phyloP scores from a whole-genome alignment of 2,329 filamentous ascomycete genomes.

The Microcyclosporella mali region DNA sequence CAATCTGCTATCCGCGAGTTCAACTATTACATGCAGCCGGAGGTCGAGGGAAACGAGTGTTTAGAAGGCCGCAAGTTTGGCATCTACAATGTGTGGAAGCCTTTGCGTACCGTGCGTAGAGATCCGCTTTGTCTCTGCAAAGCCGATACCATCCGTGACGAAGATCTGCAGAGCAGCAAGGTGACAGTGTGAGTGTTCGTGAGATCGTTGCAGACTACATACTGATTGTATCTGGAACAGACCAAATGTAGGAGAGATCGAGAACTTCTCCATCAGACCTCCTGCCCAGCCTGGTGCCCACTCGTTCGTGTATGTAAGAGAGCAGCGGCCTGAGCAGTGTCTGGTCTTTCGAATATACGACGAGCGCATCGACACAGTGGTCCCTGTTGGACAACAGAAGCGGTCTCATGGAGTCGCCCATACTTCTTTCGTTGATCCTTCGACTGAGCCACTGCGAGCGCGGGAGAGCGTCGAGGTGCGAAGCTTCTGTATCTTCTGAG shows the following conservation, averaged over 20 bases:
- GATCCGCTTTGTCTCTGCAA: slow-evolving; percentile 17
- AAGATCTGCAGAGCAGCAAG: slow-evolving; percentile 11
- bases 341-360: slow-evolving; percentile 16
- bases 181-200: not conserved
- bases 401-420: slow-evolving; percentile 14
- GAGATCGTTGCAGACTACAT: not conserved
- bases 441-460: slow-evolving; percentile 10
- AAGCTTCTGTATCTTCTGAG: slow-evolving; percentile 16
- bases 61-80: slow-evolving; percentile 10
- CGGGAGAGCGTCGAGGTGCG: slow-evolving; percentile 16
- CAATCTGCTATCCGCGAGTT: slow-evolving; percentile 10
- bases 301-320: slow-evolving; percentile 16
- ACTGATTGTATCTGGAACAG: not conserved
- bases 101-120: slow-evolving; percentile 8
- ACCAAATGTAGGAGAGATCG: slow-evolving; percentile 15
- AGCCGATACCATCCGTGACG: slow-evolving; percentile 7
- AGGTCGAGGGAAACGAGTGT: slow-evolving; percentile 7
- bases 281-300: slow-evolving; percentile 6
- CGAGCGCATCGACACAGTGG: slow-evolving; percentile 9
- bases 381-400: slow-evolving; percentile 1
- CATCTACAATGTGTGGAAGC: slow-evolving; percentile 18
- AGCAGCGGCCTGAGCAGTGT: slow-evolving; percentile 13
- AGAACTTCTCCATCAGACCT: slow-evolving; percentile 13
- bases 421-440: slow-evolving; percentile 16
- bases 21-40: slow-evolving; percentile 6